phyloP scores from a whole-genome alignment of 208 protist species.

The Sergeia podlipaevii region DNA sequence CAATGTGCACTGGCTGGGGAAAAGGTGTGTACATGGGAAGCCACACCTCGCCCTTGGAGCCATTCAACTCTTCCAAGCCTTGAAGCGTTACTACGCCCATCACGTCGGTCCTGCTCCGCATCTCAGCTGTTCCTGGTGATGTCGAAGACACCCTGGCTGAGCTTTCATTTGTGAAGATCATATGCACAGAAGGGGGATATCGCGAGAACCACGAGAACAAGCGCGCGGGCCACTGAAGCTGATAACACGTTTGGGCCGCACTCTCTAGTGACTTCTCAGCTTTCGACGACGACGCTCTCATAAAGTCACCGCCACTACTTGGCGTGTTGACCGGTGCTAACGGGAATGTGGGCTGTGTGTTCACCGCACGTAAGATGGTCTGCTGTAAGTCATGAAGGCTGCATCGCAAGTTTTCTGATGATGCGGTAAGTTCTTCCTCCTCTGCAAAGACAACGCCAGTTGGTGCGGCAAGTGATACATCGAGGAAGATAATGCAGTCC shows the following conservation, averaged over 20 bases:
- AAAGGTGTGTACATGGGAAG: too few relatives aligned
- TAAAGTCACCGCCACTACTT: background rate
- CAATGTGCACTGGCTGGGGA: too few relatives aligned
- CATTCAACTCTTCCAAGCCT: too few relatives aligned
- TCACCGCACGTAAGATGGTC: too few relatives aligned
- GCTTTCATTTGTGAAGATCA: constrained; percentile 9
- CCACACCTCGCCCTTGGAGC: too few relatives aligned
- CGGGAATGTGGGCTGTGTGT: background rate
- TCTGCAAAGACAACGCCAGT: constrained; percentile 1
- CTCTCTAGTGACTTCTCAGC: background rate
- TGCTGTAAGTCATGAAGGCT: too few relatives aligned
- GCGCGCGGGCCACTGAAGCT: constrained; percentile 20
- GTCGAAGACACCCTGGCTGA: background rate
- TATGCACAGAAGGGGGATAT: constrained; percentile 14
- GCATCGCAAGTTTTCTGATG: too few relatives aligned
- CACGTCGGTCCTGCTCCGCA: too few relatives aligned
- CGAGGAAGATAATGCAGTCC: constrained; percentile 7
- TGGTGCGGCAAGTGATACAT: background rate
- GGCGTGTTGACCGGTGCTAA: background rate
- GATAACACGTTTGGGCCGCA: background rate
- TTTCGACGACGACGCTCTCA: background rate
- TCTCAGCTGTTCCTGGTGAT: background rate
- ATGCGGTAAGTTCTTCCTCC: background rate
- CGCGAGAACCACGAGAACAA: constrained; percentile 11
- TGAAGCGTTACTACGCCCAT: too few relatives aligned